phyloP scores from a whole-genome alignment of 352 stramenopile genomes.

The Phytophthora tentaculata region DNA sequence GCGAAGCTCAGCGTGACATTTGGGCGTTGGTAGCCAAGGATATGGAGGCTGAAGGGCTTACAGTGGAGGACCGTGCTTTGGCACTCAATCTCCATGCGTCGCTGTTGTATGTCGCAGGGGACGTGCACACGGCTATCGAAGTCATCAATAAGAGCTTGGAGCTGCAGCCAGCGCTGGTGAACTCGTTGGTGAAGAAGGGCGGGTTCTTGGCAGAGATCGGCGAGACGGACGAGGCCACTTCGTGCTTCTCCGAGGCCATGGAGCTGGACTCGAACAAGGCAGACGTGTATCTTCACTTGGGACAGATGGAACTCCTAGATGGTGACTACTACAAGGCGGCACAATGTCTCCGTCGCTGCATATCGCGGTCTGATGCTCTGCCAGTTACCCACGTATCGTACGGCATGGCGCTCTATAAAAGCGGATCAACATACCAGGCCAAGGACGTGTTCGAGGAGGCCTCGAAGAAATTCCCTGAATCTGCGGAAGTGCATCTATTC shows the following conservation, averaged over 20 bases:
- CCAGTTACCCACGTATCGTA: slow-evolving; percentile 83
- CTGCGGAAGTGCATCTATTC: slow-evolving; percentile 82
- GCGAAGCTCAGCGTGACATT: slow-evolving; percentile 56
- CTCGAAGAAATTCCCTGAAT: slow-evolving; percentile 65
- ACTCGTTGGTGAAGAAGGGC: slow-evolving; percentile 83
- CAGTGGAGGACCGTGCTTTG: slow-evolving; percentile 48
- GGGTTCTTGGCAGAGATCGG: slow-evolving; percentile 82
- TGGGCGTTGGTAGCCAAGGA: slow-evolving; percentile 43
- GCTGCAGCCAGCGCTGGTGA: slow-evolving; percentile 60
- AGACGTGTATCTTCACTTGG: slow-evolving; percentile 81
- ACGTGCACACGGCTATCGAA: slow-evolving; percentile 75
- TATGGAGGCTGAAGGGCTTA: slow-evolving; percentile 44
- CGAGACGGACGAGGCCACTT: slow-evolving; percentile 62
- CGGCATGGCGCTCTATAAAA: slow-evolving; percentile 89
- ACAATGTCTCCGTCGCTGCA: slow-evolving; percentile 71
- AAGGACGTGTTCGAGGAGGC: slow-evolving; percentile 85
- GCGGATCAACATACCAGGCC: slow-evolving; percentile 79
- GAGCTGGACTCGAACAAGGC: slow-evolving; percentile 76
- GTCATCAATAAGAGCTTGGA: slow-evolving; percentile 67
- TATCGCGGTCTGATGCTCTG: slow-evolving; percentile 78
- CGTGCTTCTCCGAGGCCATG: slow-evolving; percentile 70
- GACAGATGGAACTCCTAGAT: slow-evolving; percentile 83
- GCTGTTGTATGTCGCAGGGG: slow-evolving; percentile 80
- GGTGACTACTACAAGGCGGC: slow-evolving; percentile 78
- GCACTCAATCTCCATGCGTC: slow-evolving; percentile 82